These are phyloP conservation scores for Venturia effusa DNA, from an alignment of 2,329 filamentous ascomycete species.

Conservation along the genomic window DNA sequence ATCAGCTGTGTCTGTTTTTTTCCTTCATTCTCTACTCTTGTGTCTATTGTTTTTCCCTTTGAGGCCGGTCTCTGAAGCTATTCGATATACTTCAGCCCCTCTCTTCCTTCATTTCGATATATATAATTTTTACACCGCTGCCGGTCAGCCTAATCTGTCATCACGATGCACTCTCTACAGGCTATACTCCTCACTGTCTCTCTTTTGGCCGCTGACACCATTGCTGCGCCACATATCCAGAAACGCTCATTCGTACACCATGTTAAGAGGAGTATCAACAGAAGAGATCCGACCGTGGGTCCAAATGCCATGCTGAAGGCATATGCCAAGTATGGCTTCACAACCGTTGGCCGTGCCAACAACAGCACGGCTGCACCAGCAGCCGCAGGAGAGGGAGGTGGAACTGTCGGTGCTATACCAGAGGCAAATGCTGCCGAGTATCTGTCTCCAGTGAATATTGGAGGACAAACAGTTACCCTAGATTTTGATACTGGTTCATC, in stretches of 20 bases:
- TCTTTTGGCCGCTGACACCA: slow-evolving; percentile 36
- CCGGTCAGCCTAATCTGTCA: slow-evolving; percentile 10
- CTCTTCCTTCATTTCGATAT: not conserved
- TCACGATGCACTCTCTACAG: slow-evolving; percentile 25
- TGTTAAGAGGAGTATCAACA: slow-evolving; percentile 46
- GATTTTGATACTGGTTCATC: slow-evolving; percentile 70
- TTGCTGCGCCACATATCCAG: slow-evolving; percentile 36
- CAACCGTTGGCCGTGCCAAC: slow-evolving; percentile 23
- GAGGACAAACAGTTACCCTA: slow-evolving; percentile 56
- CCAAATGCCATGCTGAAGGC: slow-evolving; percentile 52
- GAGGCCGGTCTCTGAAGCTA: slow-evolving; percentile 7
- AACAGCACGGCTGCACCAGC: slow-evolving; percentile 13
- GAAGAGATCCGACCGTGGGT: slow-evolving; percentile 47
- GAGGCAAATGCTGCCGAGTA: slow-evolving; percentile 59
- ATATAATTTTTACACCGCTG: slow-evolving; percentile 9
- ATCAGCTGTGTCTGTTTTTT: not conserved
- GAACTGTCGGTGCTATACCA: slow-evolving; percentile 53
- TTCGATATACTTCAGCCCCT: slow-evolving; percentile 10
- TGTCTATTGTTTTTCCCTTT: slow-evolving; percentile 7
- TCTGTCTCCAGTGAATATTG: slow-evolving; percentile 57
- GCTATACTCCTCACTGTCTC: slow-evolving; percentile 33
- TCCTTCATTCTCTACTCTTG: not conserved
- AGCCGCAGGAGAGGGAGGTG: slow-evolving; percentile 19
- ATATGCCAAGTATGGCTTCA: slow-evolving; percentile 56
- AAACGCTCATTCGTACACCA: slow-evolving; percentile 47